A percentile compares a stretch with the other conserved stretches of the same genome.
These are phyloP conservation scores for Arthrocladium fulminans DNA, from an alignment of 2,329 filamentous ascomycete species.

Conservation along the genomic window DNA sequence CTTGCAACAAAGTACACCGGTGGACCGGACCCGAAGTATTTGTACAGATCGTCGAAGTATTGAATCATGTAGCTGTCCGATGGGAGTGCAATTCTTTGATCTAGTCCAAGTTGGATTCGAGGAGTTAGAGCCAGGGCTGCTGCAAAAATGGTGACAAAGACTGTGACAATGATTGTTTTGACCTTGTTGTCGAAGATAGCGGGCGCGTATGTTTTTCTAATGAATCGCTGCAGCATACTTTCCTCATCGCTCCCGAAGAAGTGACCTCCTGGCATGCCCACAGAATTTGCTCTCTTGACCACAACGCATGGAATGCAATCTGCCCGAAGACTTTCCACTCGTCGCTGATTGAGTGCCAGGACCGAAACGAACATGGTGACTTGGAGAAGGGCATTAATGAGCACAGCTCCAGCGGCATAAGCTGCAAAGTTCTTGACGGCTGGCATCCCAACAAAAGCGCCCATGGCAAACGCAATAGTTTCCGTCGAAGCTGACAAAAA, in stretches of 20 bases:
- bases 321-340: conserved; percentile 78
- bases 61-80: conserved; percentile 89
- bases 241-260: conserved; percentile 74
- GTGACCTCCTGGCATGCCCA: conserved; percentile 53
- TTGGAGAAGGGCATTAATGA: conserved; percentile 94
- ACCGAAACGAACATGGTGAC: conserved; percentile 96
- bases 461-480: conserved; percentile 84
- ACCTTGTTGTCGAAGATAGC: conserved; percentile 68
- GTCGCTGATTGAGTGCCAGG: conserved; percentile 78
- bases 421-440: conserved; percentile 95
- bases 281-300: conserved; percentile 64
- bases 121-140: conserved; percentile 78
- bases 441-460: conserved; percentile 93
- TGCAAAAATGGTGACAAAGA: conserved; percentile 83
- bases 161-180: conserved; percentile 64
- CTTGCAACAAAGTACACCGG: conserved; percentile 94
- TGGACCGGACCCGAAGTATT: conserved; percentile 82
- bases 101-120: conserved; percentile 73
- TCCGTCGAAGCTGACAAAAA: conserved; percentile 91
- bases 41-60: conserved; percentile 93
- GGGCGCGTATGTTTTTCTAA: conserved; percentile 82
- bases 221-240: conserved; percentile 73
- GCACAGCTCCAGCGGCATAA: conserved; percentile 89
- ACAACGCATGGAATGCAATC: conserved; percentile 89
- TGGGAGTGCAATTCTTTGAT: conserved; percentile 89